phyloP scores from a whole-genome alignment of 306 rosid genomes.

The Begonia peltatifolia region DNA sequence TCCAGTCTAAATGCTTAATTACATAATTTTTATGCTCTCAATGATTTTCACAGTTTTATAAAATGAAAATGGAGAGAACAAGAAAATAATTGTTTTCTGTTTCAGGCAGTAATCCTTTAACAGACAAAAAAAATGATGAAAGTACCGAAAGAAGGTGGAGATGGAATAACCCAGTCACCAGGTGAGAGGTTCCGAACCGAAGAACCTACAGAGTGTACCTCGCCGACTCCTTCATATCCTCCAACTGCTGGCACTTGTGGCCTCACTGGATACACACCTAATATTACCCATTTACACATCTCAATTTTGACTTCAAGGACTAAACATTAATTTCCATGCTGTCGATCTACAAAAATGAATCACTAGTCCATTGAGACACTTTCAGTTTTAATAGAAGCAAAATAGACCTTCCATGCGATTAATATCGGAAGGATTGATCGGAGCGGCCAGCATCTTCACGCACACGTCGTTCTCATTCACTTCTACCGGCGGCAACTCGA shows the following conservation, averaged over 20 bases:
- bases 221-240: slow-evolving; percentile 91
- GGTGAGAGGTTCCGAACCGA: slow-evolving; percentile 40
- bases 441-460: slow-evolving; percentile 82
- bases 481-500: slow-evolving; percentile 38
- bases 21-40: too few relatives aligned
- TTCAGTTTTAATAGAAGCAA: not conserved
- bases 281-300: not conserved
- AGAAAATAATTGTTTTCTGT: not conserved
- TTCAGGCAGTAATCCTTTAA: not conserved
- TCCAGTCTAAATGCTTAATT: too few relatives aligned
- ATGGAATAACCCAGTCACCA: slow-evolving; percentile 90
- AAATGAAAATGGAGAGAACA: not conserved
- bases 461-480: slow-evolving; percentile 75
- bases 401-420: slow-evolving; percentile 62
- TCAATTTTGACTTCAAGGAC: too few relatives aligned
- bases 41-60: too few relatives aligned
- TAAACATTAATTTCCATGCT: not conserved
- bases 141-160: slow-evolving; percentile 71
- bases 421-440: slow-evolving; percentile 81
- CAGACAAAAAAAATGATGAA: not conserved
- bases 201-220: slow-evolving; percentile 57
- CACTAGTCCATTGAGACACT: too few relatives aligned
- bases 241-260: slow-evolving; percentile 83
- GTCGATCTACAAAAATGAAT: not conserved
- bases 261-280: slow-evolving; percentile 82